Base-by-base conservation (phyloP, 2,329 filamentous ascomycete species). In the Clonostachys chloroleuca region DNA sequence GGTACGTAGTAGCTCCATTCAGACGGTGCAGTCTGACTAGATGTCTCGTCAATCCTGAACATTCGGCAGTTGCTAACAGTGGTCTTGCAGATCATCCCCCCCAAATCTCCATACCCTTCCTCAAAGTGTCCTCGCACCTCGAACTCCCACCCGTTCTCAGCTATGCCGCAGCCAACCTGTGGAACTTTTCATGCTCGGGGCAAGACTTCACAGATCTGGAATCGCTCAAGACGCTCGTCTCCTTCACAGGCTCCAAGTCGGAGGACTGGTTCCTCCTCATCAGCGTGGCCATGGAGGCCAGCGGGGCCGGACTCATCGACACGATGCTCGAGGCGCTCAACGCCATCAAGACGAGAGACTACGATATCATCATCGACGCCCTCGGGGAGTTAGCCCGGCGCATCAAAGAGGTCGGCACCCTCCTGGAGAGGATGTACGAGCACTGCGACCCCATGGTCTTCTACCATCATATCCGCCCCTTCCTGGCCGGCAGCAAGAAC, bases 211-310 rank as follows among this genome's bases (percentile, higher is more conserved):
- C 84, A 53, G 72, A 81, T 48, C 71, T 92, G 10, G 80, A 89
- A 49, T 83, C 86, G 44, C 73, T 96, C 12, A 73, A 78, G 17
- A 86, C 84, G 0, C 75, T 92, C 10, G 79, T 87, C 59, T 95
- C 92, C 12, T 94, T 96, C 59, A 96, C 91, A 5, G 92, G 90
- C 24, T 94, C 89, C 8, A 69, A 86, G 44, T 91, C 95, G 55
- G 92, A 97, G 66, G 90, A 91, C 56, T 96, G 92, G 92, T 97
- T 97, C 68, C 92, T 92, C 56, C 75, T 94, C 36, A 78, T 96
- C 51, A 95, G 89, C 1, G 87, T 94, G 1, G 91, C 92, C 16
- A 95, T 96, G 62, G 92, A 97, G 68, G 87, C 89, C 34, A 79
- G 84, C 42, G 90, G 87, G 0, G 91, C 84, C 0, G 73, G 78